Conservation (phyloP, 768 basidiomycete genomes). For the Strobilomyces confusus region DNA sequence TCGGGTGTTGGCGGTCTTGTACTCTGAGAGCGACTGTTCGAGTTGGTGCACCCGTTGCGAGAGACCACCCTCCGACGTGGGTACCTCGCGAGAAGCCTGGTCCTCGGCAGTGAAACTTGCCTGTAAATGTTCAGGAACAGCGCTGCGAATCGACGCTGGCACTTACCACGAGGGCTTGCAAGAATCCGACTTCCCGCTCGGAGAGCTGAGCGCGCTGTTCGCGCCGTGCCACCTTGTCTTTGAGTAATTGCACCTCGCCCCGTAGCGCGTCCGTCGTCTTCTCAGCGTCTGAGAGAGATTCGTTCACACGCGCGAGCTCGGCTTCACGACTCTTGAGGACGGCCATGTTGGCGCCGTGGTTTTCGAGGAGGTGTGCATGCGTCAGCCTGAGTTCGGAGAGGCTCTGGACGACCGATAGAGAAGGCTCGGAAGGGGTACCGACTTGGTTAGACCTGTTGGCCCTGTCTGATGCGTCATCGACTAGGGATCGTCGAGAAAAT, state of each 20-base stretch:
- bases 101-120: slow-evolving; percentile 65
- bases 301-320: too few species aligned
- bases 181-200: too few species aligned
- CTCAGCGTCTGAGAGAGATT: slow-evolving; percentile 35
- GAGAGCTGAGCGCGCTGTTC: too few species aligned
- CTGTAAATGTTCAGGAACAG: slow-evolving; percentile 29
- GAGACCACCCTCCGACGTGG: slow-evolving; percentile 31
- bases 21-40: slow-evolving; percentile 51
- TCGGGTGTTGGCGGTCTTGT: slow-evolving; percentile 45
- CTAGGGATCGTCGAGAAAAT: neutral
- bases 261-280: slow-evolving; percentile 33
- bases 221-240: too few species aligned
- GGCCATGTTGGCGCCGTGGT: slow-evolving; percentile 56
- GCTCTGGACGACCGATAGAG: too few species aligned
- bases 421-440: too few species aligned
- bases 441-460: slow-evolving; percentile 28
- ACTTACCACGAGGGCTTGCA: slow-evolving; percentile 62
- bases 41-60: slow-evolving; percentile 48
- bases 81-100: too few species aligned
- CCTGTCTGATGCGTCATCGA: slow-evolving; percentile 26
- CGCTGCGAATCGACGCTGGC: neutral
- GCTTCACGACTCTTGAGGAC: slow-evolving; percentile 52
- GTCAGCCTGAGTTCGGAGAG: slow-evolving; percentile 5
- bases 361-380: slow-evolving; percentile 62
- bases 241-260: slow-evolving; percentile 30